Conservation (phyloP, 495 filamentous ascomycete species). For the Neurospora sp. region DNA sequence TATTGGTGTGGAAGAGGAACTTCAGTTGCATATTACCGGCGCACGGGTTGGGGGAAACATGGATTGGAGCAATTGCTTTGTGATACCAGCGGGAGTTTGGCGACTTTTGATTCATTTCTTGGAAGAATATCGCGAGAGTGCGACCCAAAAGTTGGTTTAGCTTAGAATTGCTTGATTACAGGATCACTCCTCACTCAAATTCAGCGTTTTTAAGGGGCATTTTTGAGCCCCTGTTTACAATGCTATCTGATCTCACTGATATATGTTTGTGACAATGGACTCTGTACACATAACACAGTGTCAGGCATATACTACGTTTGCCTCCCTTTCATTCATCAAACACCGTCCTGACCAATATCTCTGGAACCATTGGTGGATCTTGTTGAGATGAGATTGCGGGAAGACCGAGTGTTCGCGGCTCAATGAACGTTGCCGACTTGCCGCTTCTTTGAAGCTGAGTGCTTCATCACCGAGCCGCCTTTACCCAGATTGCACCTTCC, state of each 20-base stretch:
- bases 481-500: not conserved
- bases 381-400: not conserved
- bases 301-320: not conserved
- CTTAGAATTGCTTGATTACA: not conserved
- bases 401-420: not conserved
- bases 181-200: not conserved
- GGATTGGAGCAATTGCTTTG: not conserved
- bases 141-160: not conserved
- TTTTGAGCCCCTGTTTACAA: not conserved
- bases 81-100: not conserved
- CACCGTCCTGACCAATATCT: not conserved
- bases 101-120: not conserved
- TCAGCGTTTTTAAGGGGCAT: not conserved
- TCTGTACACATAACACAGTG: not conserved
- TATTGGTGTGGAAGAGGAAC: not conserved
- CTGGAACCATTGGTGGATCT: not conserved
- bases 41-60: not conserved
- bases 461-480: not conserved
- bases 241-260: not conserved
- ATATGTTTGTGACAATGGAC: not conserved
- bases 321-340: not conserved
- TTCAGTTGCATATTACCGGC: not conserved
- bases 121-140: not conserved
- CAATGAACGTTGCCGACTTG: not conserved
- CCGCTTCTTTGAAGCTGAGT: not conserved